Conservation (phyloP, 805 yeast genomes). For the Clavispora asparagi region DNA sequence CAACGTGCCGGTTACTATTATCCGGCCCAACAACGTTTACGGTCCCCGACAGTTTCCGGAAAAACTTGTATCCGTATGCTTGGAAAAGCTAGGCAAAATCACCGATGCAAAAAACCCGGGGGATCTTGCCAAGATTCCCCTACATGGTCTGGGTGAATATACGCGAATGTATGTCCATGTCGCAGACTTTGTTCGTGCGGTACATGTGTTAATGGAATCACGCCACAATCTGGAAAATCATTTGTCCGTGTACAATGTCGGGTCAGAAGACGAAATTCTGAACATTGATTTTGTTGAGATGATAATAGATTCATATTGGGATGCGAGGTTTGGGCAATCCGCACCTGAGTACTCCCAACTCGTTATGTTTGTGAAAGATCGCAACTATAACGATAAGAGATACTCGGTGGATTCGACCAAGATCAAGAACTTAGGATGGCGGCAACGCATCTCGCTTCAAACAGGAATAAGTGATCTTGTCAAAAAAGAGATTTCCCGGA, state of each 20-base stretch:
- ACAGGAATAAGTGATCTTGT: slow-evolving; percentile 18
- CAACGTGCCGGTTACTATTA: slow-evolving; percentile 34
- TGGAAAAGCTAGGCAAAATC: slow-evolving; percentile 5
- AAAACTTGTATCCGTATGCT: slow-evolving; percentile 39
- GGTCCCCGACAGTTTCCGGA: slow-evolving; percentile 54
- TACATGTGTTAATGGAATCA: slow-evolving; percentile 23
- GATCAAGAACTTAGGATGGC: slow-evolving; percentile 29
- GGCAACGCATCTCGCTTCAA: slow-evolving; percentile 15
- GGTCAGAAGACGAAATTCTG: slow-evolving; percentile 7
- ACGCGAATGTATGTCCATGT: slow-evolving; percentile 43
- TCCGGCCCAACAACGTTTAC: slow-evolving; percentile 49
- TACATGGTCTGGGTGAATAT: slow-evolving; percentile 47
- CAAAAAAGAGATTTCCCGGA: not conserved
- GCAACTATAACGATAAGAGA: slow-evolving; percentile 29
- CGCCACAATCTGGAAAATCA: not conserved
- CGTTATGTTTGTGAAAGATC: slow-evolving; percentile 22
- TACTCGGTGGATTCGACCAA: slow-evolving; percentile 22
- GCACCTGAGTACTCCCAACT: slow-evolving; percentile 5
- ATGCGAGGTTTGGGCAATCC: not conserved
- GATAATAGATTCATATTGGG: slow-evolving; percentile 14
- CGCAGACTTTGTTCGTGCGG: slow-evolving; percentile 36
- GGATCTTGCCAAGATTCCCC: slow-evolving; percentile 16
- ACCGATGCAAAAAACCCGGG: not conserved
- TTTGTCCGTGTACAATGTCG: slow-evolving; percentile 17
- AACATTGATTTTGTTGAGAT: slow-evolving; percentile 17